phyloP scores from a whole-genome alignment of 2,329 filamentous ascomycete species.

The Claviceps sp. region DNA sequence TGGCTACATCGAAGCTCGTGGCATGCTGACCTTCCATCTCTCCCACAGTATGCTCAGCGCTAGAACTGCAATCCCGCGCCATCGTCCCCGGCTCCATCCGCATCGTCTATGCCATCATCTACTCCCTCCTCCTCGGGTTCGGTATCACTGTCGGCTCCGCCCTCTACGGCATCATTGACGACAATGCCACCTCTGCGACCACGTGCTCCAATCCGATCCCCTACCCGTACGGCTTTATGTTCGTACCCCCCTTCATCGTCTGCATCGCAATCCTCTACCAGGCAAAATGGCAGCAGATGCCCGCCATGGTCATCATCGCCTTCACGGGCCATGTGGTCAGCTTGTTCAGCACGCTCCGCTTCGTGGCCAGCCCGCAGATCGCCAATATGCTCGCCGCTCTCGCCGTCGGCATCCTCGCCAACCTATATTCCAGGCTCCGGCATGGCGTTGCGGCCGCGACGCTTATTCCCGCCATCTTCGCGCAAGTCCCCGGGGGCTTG shows the following conservation, averaged over 20 bases:
- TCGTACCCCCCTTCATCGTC: slow-evolving; percentile 60
- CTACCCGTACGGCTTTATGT: slow-evolving; percentile 44
- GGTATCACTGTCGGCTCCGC: slow-evolving; percentile 56
- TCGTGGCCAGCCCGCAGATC: slow-evolving; percentile 58
- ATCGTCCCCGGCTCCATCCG: slow-evolving; percentile 59
- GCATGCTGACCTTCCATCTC: background rate
- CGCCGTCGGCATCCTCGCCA: slow-evolving; percentile 62
- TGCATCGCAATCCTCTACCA: slow-evolving; percentile 68
- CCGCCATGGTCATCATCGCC: slow-evolving; percentile 62
- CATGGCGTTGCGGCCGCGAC: slow-evolving; percentile 38
- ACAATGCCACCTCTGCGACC: slow-evolving; percentile 31
- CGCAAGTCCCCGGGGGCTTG: slow-evolving; percentile 34
- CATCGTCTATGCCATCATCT: slow-evolving; percentile 63
- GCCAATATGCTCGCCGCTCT: slow-evolving; percentile 67
- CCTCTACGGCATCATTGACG: slow-evolving; percentile 49
- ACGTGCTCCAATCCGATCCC: slow-evolving; percentile 31
- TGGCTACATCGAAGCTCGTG: background rate
- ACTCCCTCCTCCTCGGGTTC: slow-evolving; percentile 59
- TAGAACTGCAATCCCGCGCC: slow-evolving; percentile 57
- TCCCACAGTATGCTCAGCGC: slow-evolving; percentile 25
- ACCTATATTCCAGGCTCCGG: slow-evolving; percentile 53
- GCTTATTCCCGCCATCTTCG: slow-evolving; percentile 34
- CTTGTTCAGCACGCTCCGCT: slow-evolving; percentile 54
- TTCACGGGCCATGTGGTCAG: slow-evolving; percentile 65
- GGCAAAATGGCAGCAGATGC: slow-evolving; percentile 68